Base-by-base conservation (phyloP, 306 rosid species). In the Albizia julibrissin region DNA sequence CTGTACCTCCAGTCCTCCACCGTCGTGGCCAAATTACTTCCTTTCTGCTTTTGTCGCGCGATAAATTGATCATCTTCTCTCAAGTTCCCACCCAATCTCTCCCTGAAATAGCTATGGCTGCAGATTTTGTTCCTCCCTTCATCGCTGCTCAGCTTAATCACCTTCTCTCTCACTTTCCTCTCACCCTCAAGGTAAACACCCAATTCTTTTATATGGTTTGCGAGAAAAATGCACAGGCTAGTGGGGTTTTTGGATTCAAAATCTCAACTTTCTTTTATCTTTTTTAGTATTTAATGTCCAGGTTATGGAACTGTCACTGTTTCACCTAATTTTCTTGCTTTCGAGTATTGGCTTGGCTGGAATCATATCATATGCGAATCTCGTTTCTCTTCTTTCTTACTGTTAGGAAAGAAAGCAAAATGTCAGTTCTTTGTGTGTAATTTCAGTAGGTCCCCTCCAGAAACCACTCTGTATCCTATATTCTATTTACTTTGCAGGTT, bases 121-220 rank as follows among this genome's bases (percentile, higher is more conserved):
- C 89, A 34, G 97, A 90, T 58, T 81, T 56, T 71, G 76, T 89
- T 8, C 94, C 94, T 78, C 92, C 98, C 4, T 88, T 92, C 84
- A 88, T 96, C 79, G 91, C 91, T 24, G 86, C 97, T 79, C 99
- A 96, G 85, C 91, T 96, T 50, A 86, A 72, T 26, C 87, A 96
- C 87, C 93, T 96, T 66, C 85, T 88, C 65, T 75, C 66, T 49
- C 88, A 96, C 73, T 94, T 86, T 67, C 93, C 93, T 69, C 90
- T 82, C 73, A 47, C 86, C 26, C 85, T 91, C 61, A 96, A 91
- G 97, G 99, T 90, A 81, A 67, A 15, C 70, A 12, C 49, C 80
- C 75, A 4, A 42, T 37, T 34, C 31, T 43, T 80, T 61, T 13
- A 10, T 26, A 58, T 61, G 18, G 18, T 69, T 37, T 61, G 10